Conservation (phyloP, 148 eudicot species). For the Limonium bicolor region DNA sequence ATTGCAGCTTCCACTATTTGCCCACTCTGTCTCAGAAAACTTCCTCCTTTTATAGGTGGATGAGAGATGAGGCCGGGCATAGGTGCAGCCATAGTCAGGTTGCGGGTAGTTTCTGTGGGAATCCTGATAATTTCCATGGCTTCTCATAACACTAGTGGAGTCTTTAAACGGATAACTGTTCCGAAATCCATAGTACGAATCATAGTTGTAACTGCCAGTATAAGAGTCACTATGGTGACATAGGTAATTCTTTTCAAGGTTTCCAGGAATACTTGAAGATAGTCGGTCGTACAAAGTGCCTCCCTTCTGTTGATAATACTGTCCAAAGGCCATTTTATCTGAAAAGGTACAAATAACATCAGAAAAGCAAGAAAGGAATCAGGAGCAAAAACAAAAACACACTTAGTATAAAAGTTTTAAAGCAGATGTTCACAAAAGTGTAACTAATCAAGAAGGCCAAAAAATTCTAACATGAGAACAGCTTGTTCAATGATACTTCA, state of each 20-base stretch:
- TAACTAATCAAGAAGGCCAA: no score
- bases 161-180: background rate
- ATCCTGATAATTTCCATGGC: constrained; percentile 14
- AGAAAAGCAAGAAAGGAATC: no score
- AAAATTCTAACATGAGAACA: no score
- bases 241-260: constrained; percentile 11
- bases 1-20: constrained; percentile 20
- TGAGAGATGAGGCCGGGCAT: constrained; percentile 15
- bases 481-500: no score
- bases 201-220: constrained; percentile 11
- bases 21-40: constrained; percentile 38
- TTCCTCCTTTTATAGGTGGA: constrained; percentile 60
- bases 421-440: no score
- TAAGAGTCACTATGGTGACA: constrained; percentile 8
- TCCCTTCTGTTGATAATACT: constrained; percentile 30
- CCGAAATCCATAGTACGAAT: background rate
- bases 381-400: no score
- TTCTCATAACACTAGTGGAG: constrained; percentile 11
- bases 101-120: constrained; percentile 17
- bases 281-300: constrained; percentile 27
- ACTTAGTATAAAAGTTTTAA: no score
- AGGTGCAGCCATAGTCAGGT: constrained; percentile 11
- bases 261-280: constrained; percentile 23
- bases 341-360: no score
- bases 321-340: constrained; percentile 51